Evolutionary conservation across 306 rosid genomes (phyloP).

Genomic region (Casuarina cunninghamiana): DNA sequence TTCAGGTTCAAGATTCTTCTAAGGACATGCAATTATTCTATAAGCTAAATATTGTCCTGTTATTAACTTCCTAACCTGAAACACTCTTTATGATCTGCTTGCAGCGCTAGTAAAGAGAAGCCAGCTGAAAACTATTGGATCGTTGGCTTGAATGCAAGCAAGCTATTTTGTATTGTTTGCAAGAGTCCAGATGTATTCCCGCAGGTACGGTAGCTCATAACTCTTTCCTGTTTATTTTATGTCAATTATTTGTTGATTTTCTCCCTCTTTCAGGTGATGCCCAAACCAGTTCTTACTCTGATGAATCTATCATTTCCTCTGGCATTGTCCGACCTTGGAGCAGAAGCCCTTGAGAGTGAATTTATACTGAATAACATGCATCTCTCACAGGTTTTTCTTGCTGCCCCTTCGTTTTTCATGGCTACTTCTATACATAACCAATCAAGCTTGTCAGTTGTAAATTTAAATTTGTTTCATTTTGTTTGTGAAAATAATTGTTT

Average conservation of each 20-base stretch:
- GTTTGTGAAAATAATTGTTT: not conserved
- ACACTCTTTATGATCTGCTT: constrained; percentile 21
- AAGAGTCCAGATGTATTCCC: constrained; percentile 73
- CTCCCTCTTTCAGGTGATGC: constrained; percentile 63
- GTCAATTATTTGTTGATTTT: constrained; percentile 28
- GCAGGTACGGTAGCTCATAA: constrained; percentile 48
- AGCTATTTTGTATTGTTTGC: constrained; percentile 76
- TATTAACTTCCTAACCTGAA: not conserved
- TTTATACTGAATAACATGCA: constrained; percentile 74
- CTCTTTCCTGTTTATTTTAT: constrained; percentile 14
- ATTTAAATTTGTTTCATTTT: constrained; percentile 13
- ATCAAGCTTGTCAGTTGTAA: not conserved
- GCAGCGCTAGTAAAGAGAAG: constrained; percentile 79
- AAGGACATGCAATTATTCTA: constrained; percentile 7
- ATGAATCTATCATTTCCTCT: constrained; percentile 82
- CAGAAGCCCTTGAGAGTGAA: constrained; percentile 82
- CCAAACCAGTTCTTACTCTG: constrained; percentile 77
- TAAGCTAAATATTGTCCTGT: not conserved
- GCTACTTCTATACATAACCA: not conserved
- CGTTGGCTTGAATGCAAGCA: constrained; percentile 76
- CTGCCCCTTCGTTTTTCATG: constrained; percentile 21
- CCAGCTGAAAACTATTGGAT: constrained; percentile 85
- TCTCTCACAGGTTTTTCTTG: constrained; percentile 66
- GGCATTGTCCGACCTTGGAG: constrained; percentile 89
- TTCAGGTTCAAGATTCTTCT: constrained; percentile 66